Base-by-base conservation (phyloP, 345 rosid genomes). In the Crucihimalaya himalaica region DNA sequence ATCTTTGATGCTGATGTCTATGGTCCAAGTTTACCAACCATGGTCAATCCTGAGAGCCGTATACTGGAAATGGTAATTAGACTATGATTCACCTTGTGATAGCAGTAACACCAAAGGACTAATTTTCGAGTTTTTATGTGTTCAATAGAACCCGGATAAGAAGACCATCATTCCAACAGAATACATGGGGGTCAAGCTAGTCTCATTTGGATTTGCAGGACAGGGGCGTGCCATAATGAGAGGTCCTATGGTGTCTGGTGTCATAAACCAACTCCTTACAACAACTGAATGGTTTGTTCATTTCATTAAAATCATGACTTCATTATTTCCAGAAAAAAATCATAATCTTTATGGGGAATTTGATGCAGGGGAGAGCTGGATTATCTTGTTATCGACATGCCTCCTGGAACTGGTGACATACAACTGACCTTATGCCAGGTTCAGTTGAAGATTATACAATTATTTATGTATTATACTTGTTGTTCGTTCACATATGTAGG, bases 201-300 rank as follows among this genome's bases (percentile, higher is more conserved):
- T 94, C 16, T 91, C 98, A 54, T 94, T 94, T 74, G 98, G 98
- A 75, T 94, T 88, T 81, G 83, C 98, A 21, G 96, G 98, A 74
- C 98, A 91, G 86, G 98, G 97, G 39, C 96, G 90, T 61, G 97
- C 97, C 45, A 86, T 91, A 42, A 94, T 94, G 98, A 83, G 98
- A 79, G 98, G 98, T 64, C 96, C 98, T 56, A 94, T 94, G 98
- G 96, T 94, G 77, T 94, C 98, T 71, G 98, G 98, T 69, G 97
- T 94, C 77, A 94, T 91, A 67, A 51, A 89, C 65, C 98, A 94
- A 79, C 96, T 94, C 73, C 86, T 94, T 71, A 94, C 97, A 25
- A 89, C 98, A 29, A 45, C 97, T 20, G 98, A 94, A 63, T 94
- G 98, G 98, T 94, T 86, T 54, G 78, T 51, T 67, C 32, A 11